Evolutionary conservation across 1,139 yeast genomes (phyloP).

Genomic region (Saccharomyces uvarum): DNA sequence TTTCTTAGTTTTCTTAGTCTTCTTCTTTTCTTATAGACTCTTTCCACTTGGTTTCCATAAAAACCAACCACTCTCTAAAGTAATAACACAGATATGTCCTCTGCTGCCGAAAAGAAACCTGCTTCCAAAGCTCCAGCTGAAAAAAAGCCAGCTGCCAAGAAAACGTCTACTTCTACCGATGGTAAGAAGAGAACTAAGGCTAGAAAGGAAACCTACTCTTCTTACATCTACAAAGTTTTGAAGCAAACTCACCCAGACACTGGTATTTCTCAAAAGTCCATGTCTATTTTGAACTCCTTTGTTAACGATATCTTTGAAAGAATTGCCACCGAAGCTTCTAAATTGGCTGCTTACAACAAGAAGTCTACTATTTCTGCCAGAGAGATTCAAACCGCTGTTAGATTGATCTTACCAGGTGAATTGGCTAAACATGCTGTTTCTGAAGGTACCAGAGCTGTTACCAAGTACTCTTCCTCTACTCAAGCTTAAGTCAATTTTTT

Average conservation of each 20-base stretch:
- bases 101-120: slow-evolving; percentile 96
- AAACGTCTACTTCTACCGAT: slow-evolving; percentile 65
- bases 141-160: slow-evolving; percentile 94
- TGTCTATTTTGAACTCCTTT: slow-evolving; percentile 98
- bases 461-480: slow-evolving; percentile 87
- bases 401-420: slow-evolving; percentile 98
- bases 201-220: slow-evolving; percentile 97
- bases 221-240: slow-evolving; percentile 96
- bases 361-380: slow-evolving; percentile 98
- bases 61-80: background rate
- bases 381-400: slow-evolving; percentile 98
- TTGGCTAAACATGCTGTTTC: slow-evolving; percentile 98
- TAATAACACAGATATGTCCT: slow-evolving; percentile 23
- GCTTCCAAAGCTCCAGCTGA: slow-evolving; percentile 98
- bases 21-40: background rate
- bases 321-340: slow-evolving; percentile 96
- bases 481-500: slow-evolving; percentile 20
- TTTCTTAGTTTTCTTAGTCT: background rate
- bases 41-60: background rate
- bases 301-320: slow-evolving; percentile 94
- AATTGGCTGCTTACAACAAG: slow-evolving; percentile 99
- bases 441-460: slow-evolving; percentile 99
- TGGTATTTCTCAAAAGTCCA: slow-evolving; percentile 98
- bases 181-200: slow-evolving; percentile 94
- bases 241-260: slow-evolving; percentile 99